Conservation (phyloP, 768 basidiomycete genomes). For the Psilocybe tampanensis region DNA sequence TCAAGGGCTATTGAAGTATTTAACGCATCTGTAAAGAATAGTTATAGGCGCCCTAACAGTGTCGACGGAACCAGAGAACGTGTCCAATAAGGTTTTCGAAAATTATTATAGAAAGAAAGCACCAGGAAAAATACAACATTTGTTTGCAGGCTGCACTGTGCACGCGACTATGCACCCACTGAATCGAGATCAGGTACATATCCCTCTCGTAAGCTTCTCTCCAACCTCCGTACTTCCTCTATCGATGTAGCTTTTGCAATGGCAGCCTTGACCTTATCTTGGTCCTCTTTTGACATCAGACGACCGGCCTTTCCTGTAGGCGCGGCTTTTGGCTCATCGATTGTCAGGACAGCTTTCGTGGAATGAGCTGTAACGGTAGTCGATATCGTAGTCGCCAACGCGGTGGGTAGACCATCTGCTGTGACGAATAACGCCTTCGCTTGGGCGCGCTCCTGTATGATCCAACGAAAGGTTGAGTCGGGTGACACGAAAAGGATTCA, state of each 20-base stretch:
- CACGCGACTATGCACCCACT: slow-evolving; percentile 61
- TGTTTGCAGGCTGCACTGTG: slow-evolving; percentile 9
- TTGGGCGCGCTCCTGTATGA: slow-evolving; percentile 72
- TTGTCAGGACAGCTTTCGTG: slow-evolving; percentile 62
- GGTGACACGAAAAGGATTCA: slow-evolving; percentile 16
- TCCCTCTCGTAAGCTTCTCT: slow-evolving; percentile 82
- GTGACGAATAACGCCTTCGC: slow-evolving; percentile 80
- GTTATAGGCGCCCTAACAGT: neutral
- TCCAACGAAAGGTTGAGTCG: slow-evolving; percentile 13
- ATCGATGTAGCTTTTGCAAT: slow-evolving; percentile 90
- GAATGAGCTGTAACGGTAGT: slow-evolving; percentile 69
- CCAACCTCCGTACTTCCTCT: slow-evolving; percentile 84
- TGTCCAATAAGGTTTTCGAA: slow-evolving; percentile 4
- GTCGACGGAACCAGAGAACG: neutral
- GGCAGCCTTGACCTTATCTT: slow-evolving; percentile 82
- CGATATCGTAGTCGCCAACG: slow-evolving; percentile 78
- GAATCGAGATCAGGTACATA: slow-evolving; percentile 79
- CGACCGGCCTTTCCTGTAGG: slow-evolving; percentile 71
- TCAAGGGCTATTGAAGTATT: slow-evolving; percentile 37
- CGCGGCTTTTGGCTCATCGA: slow-evolving; percentile 77
- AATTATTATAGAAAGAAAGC: slow-evolving; percentile 15
- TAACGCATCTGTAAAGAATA: neutral
- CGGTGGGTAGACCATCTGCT: slow-evolving; percentile 74
- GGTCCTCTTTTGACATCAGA: slow-evolving; percentile 90
- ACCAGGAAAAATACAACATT: slow-evolving; percentile 15